These are phyloP conservation scores for Plectosphaerella sp. DNA, from an alignment of 2,329 filamentous ascomycete species.

Conservation along the genomic window DNA sequence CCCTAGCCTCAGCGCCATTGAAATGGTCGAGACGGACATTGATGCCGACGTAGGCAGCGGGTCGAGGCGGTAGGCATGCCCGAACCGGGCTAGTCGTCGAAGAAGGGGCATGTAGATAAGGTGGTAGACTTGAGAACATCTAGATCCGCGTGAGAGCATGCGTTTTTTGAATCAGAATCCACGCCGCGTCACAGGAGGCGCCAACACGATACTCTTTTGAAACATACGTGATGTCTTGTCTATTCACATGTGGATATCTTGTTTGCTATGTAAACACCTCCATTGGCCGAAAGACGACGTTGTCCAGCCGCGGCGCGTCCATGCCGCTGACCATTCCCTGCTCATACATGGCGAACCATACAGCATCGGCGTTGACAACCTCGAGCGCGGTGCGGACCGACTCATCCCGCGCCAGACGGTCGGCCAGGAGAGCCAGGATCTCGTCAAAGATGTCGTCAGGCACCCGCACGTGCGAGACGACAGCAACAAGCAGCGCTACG, in stretches of 20 bases:
- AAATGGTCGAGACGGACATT: conserved; percentile 76
- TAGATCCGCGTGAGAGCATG: neutral
- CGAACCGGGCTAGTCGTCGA: neutral
- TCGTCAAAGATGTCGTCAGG: conserved; percentile 69
- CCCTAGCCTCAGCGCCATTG: conserved; percentile 77
- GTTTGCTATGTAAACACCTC: neutral
- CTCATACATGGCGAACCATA: conserved; percentile 64
- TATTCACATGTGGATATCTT: neutral
- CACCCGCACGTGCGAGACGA: conserved; percentile 61
- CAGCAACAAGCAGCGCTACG: conserved; percentile 50
- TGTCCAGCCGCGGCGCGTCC: conserved; percentile 36
- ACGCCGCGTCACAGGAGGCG: no score
- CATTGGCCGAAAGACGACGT: conserved; percentile 29
- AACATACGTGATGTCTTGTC: neutral
- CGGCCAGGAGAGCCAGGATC: conserved; percentile 57
- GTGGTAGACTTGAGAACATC: neutral
- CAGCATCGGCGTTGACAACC: conserved; percentile 65
- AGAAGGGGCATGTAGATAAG: no score
- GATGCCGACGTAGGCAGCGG: conserved; percentile 28
- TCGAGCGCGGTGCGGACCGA: conserved; percentile 57
- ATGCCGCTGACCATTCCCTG: conserved; percentile 31
- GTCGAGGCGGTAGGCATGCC: neutral
- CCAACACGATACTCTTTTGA: no score
- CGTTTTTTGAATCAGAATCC: neutral
- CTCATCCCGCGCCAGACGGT: conserved; percentile 39